Percentiles rank a stretch among this genome's conserved stretches.
phyloP scores from a whole-genome alignment of 129 eudicot species.

The Flaveria trinervia region DNA sequence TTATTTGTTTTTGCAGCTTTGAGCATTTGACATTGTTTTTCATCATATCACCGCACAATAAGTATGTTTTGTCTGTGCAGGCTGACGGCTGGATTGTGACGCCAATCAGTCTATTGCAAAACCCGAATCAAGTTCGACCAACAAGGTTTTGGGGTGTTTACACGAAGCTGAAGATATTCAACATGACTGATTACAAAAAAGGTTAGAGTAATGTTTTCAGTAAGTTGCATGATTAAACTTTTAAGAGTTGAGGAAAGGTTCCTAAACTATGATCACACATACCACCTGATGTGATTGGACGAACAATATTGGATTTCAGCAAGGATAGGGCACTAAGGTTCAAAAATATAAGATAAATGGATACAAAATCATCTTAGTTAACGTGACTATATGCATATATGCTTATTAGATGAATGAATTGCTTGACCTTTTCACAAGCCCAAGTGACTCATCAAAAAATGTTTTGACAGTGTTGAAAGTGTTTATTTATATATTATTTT shows the following conservation, averaged over 20 bases:
- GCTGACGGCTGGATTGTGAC: conserved; percentile 99
- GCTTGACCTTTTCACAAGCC: neutral
- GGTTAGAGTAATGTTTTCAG: conserved; percentile 44
- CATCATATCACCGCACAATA: conserved; percentile 7
- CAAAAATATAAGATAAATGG: neutral
- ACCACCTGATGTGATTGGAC: conserved; percentile 2
- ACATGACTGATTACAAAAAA: conserved; percentile 90
- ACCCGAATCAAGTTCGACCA: conserved; percentile 94
- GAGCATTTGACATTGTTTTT: neutral
- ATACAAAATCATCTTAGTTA: conserved; percentile 13
- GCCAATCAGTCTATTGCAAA: conserved; percentile 68
- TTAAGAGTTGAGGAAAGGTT: neutral
- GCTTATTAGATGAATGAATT: neutral
- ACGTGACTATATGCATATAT: neutral
- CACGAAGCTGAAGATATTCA: conserved; percentile 94
- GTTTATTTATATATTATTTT: neutral
- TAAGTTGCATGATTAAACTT: conserved; percentile 13
- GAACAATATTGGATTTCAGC: neutral
- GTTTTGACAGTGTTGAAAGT: neutral
- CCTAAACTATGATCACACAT: conserved; percentile 8
- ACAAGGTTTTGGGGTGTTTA: conserved; percentile 99
- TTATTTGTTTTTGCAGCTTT: conserved; percentile 5
- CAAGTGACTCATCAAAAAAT: neutral
- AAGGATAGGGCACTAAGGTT: neutral
- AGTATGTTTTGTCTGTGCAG: conserved; percentile 42